Conservation (phyloP, 2,329 filamentous ascomycete species). For the Ophiosphaerella herpotricha region DNA sequence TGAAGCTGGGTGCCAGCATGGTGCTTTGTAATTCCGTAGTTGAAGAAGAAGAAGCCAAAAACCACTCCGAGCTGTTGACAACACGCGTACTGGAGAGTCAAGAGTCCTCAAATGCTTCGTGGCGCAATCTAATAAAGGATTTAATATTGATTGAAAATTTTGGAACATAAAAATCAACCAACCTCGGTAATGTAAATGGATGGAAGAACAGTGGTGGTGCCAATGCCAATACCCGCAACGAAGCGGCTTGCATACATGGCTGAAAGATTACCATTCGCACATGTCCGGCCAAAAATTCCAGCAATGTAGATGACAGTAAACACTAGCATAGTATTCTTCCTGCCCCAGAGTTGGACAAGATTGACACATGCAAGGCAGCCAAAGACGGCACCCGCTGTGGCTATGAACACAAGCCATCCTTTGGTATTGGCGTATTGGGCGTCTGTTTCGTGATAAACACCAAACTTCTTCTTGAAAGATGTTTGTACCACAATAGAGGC, state of each 20-base stretch:
- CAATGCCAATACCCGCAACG: conserved; percentile 11
- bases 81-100: conserved; percentile 42
- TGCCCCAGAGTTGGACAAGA: conserved; percentile 10
- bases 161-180: not conserved
- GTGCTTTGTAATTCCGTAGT: conserved; percentile 42
- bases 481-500: conserved; percentile 11
- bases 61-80: conserved; percentile 37
- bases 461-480: conserved; percentile 10
- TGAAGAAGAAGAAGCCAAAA: conserved; percentile 39
- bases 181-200: conserved; percentile 15
- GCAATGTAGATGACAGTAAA: conserved; percentile 15
- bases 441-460: conserved; percentile 10
- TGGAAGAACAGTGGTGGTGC: conserved; percentile 12
- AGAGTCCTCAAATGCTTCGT: conserved; percentile 35
- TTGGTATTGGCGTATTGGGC: conserved; percentile 16
- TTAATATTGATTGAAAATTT: not conserved
- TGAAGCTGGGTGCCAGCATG: conserved; percentile 11
- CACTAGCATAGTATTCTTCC: conserved; percentile 9
- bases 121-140: conserved; percentile 7
- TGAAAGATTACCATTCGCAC: conserved; percentile 30
- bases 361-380: conserved; percentile 14
- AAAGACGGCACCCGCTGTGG: conserved; percentile 16
- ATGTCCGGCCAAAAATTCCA: conserved; percentile 28
- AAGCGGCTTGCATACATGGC: conserved; percentile 26
- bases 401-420: conserved; percentile 18